These are phyloP conservation scores for Smittium culicis DNA, from an alignment of 371 early-diverging fungal genomes.

Conservation along the genomic window DNA sequence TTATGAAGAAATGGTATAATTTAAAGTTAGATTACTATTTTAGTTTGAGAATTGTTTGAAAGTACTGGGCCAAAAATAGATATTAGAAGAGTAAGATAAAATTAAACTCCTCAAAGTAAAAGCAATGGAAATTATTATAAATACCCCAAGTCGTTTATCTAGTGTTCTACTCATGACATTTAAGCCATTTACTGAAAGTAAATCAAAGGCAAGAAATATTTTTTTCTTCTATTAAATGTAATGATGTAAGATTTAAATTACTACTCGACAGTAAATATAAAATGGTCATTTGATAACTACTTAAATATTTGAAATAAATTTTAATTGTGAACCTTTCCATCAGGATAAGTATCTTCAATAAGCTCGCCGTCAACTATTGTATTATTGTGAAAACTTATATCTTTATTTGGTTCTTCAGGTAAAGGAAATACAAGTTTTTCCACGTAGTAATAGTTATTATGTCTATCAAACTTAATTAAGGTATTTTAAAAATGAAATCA, in stretches of 20 bases:
- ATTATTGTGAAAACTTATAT: conserved; percentile 42
- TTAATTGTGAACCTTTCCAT: conserved; percentile 24
- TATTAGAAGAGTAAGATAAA: too few relatives aligned
- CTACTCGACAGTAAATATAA: background rate
- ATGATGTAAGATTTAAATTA: background rate
- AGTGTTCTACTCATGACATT: conserved; percentile 40
- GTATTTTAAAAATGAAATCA: background rate
- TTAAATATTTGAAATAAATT: background rate
- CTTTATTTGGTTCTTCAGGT: background rate
- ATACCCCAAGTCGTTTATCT: conserved; percentile 58
- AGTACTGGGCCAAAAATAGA: too few relatives aligned
- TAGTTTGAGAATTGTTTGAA: too few relatives aligned
- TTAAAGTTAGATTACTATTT: background rate
- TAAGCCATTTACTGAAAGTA: conserved; percentile 42
- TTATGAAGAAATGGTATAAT: background rate
- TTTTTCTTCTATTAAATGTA: background rate
- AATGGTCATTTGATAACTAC: background rate
- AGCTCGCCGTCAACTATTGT: conserved; percentile 89
- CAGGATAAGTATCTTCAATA: conserved; percentile 58
- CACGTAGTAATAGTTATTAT: conserved; percentile 59
- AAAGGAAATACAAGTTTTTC: conserved; percentile 41
- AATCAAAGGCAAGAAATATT: conserved; percentile 50
- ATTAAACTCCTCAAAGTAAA: conserved; percentile 8
- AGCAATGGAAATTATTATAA: background rate
- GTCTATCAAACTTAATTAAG: conserved; percentile 60